Conservation (phyloP, 306 rosid species). For the Malus sieversii region DNA sequence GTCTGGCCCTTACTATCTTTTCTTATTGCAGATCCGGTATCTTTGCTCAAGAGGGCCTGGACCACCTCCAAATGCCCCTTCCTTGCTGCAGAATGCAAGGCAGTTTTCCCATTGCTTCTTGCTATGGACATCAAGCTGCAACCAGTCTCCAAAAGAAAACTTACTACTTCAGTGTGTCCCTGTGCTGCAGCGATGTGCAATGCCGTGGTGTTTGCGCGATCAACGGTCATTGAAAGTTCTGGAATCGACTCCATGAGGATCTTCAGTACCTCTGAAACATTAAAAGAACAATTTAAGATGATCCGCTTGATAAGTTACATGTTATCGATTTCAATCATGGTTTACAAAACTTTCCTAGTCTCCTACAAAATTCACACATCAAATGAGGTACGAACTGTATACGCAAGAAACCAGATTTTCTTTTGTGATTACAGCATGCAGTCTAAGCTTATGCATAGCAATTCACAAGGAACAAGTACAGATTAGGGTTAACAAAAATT, state of each 20-base stretch:
- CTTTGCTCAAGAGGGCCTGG: slow-evolving; percentile 49
- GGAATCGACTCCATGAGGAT: slow-evolving; percentile 55
- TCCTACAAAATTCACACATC: not conserved
- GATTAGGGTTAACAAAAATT: not conserved
- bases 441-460: not conserved
- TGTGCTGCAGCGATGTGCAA: slow-evolving; percentile 75
- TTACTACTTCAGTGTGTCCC: slow-evolving; percentile 55
- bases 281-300: not conserved
- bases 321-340: not conserved
- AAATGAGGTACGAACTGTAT: not conserved
- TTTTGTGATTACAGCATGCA: not conserved
- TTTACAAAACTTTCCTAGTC: not conserved
- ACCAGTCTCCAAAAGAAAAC: slow-evolving; percentile 45
- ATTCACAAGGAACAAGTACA: not conserved
- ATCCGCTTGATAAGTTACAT: not conserved
- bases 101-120: slow-evolving; percentile 69
- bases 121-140: slow-evolving; percentile 44
- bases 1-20: slow-evolving; percentile 75
- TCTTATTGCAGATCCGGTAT: slow-evolving; percentile 47
- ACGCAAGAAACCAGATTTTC: not conserved
- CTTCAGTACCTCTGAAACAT: slow-evolving; percentile 56
- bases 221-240: slow-evolving; percentile 68
- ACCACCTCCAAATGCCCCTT: slow-evolving; percentile 54
- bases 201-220: slow-evolving; percentile 64
- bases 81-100: slow-evolving; percentile 75